Conservation (phyloP, 495 filamentous ascomycete species). For the Penicillium salamii region DNA sequence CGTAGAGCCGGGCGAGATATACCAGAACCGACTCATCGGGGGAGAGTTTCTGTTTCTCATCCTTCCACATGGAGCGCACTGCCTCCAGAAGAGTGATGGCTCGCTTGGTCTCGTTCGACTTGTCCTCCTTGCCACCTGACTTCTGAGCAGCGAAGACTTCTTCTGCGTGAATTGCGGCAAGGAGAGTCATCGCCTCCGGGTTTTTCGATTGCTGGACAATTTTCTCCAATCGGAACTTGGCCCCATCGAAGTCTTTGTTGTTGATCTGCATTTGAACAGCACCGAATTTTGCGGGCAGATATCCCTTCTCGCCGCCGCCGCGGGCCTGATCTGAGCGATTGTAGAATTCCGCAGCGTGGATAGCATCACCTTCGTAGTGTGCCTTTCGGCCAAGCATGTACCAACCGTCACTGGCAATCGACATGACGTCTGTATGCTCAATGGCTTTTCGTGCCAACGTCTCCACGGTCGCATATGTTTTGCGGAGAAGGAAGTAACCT, state of each 20-base stretch:
- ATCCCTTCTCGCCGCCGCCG: constrained; percentile 83
- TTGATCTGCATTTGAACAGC: constrained; percentile 82
- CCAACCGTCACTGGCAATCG: constrained; percentile 94
- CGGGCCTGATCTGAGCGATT: constrained; percentile 82
- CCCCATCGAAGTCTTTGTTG: constrained; percentile 80
- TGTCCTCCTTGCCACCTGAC: constrained; percentile 78
- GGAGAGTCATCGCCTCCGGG: constrained; percentile 84
- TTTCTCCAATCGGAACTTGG: constrained; percentile 91
- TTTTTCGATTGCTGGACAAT: constrained; percentile 82
- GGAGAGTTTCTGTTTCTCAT: constrained; percentile 74
- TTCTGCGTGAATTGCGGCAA: constrained; percentile 88
- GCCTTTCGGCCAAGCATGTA: constrained; percentile 87
- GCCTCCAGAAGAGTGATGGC: constrained; percentile 77
- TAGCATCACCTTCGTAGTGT: constrained; percentile 67
- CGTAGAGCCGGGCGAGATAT: constrained; percentile 88
- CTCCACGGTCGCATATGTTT: constrained; percentile 74
- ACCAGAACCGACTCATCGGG: constrained; percentile 87
- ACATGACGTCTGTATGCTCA: constrained; percentile 90
- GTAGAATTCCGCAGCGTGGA: constrained; percentile 77
- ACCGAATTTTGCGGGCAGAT: constrained; percentile 89
- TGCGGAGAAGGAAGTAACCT: constrained; percentile 78
- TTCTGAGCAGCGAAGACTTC: constrained; percentile 81
- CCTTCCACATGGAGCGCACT: constrained; percentile 87
- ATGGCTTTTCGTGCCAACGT: constrained; percentile 88
- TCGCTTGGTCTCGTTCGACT: constrained; percentile 74